Percentiles rank a stretch among this genome's conserved stretches.
phyloP scores from a whole-genome alignment of 2,329 filamentous ascomycete genomes.

The Claviceps purpurea region DNA sequence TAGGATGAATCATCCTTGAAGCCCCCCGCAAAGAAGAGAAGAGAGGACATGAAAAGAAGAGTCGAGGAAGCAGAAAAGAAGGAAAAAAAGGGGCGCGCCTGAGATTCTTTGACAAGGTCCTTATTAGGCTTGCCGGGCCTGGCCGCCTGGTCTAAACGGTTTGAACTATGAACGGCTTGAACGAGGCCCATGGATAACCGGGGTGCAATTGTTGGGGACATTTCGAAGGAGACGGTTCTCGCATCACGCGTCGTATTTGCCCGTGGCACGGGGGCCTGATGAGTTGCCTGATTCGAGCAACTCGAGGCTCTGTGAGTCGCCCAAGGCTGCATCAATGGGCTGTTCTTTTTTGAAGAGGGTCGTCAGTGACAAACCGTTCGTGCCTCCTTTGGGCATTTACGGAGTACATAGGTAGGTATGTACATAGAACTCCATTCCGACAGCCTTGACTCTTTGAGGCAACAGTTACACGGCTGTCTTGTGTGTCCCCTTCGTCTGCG shows the following conservation, averaged over 20 bases:
- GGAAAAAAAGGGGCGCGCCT: neutral
- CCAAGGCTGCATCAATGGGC: neutral
- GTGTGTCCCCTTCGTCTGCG: too few species aligned
- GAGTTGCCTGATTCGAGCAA: neutral
- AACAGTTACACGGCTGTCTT: too few species aligned
- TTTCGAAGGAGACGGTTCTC: neutral
- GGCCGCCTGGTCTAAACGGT: neutral
- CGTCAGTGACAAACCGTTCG: too few species aligned
- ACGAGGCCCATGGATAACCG: neutral
- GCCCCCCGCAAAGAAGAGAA: neutral
- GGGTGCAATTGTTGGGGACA: neutral
- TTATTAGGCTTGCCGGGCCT: neutral
- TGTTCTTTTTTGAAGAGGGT: too few species aligned
- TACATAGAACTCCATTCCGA: too few species aligned
- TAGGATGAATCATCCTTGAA: neutral
- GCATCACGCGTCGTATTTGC: neutral
- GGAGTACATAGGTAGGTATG: too few species aligned
- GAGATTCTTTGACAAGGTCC: neutral
- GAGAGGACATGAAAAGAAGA: neutral
- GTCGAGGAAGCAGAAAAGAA: neutral
- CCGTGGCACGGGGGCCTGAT: neutral
- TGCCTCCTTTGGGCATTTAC: too few species aligned
- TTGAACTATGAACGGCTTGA: neutral
- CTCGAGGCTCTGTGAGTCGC: neutral
- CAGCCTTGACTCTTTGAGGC: too few species aligned